Conservation (phyloP, 2,329 filamentous ascomycete species). For the Endocalyx cinctus region DNA sequence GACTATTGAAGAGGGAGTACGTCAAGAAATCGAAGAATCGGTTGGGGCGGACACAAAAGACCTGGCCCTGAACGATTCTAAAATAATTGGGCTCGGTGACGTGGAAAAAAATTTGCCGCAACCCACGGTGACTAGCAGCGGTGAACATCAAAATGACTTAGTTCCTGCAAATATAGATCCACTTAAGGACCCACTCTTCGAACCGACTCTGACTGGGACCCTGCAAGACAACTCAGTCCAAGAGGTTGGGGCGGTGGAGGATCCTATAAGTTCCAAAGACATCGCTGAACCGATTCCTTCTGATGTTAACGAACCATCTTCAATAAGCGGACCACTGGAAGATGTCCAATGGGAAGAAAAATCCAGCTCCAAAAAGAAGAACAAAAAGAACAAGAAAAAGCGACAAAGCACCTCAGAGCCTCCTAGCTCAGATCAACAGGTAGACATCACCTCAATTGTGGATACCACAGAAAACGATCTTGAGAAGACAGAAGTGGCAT, state of each 20-base stretch:
- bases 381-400: conserved; percentile 27
- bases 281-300: conserved; percentile 3
- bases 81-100: conserved; percentile 11
- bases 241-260: conserved; percentile 11
- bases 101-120: conserved; percentile 16
- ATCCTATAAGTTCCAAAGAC: too few relatives aligned
- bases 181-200: conserved; percentile 12
- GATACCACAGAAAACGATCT: too few relatives aligned
- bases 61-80: too few relatives aligned
- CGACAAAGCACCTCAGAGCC: conserved; percentile 13
- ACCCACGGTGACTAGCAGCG: conserved; percentile 17
- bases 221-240: conserved; percentile 13
- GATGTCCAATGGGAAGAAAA: conserved; percentile 22
- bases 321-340: conserved; percentile 10
- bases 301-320: conserved; percentile 3
- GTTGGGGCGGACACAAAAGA: too few relatives aligned
- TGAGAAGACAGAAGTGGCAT: too few relatives aligned
- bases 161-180: conserved; percentile 13
- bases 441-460: too few relatives aligned
- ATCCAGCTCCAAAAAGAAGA: conserved; percentile 25
- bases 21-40: too few relatives aligned
- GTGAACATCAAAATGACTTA: conserved; percentile 17
- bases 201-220: conserved; percentile 8
- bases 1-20: too few relatives aligned
- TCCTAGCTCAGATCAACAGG: conserved; percentile 5